Conservation (phyloP, 192 early-diverging fungal species). For the Mortierella hygrophila region DNA sequence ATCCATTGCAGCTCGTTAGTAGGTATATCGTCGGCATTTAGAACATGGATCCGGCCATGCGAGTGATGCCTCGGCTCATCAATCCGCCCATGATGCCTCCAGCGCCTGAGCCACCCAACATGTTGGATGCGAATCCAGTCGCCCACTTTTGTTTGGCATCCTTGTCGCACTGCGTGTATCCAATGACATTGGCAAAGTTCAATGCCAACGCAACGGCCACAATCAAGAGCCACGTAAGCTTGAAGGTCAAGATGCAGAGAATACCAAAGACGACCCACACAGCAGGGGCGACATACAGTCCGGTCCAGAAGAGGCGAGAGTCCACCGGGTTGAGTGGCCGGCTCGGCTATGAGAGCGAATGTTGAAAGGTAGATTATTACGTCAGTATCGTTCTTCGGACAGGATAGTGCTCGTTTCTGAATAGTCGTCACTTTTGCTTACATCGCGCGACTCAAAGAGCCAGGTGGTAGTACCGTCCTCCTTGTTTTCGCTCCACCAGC, state of each 20-base stretch:
- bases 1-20: not conserved
- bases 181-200: slow-evolving; percentile 93
- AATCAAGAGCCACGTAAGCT: slow-evolving; percentile 88
- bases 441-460: slow-evolving; percentile 95
- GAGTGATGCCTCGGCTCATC: slow-evolving; percentile 52
- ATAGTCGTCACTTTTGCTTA: slow-evolving; percentile 41
- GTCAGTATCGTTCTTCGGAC: not conserved
- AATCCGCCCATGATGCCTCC: slow-evolving; percentile 54
- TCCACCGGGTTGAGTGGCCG: slow-evolving; percentile 85
- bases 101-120: slow-evolving; percentile 61
- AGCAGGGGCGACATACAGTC: slow-evolving; percentile 87
- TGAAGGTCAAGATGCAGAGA: slow-evolving; percentile 77
- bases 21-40: slow-evolving; percentile 1
- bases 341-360: slow-evolving; percentile 61
- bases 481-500: slow-evolving; percentile 99
- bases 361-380: not conserved
- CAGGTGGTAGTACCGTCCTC: slow-evolving; percentile 96
- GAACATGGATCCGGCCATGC: slow-evolving; percentile 56
- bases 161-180: slow-evolving; percentile 96
- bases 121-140: slow-evolving; percentile 70
- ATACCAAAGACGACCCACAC: slow-evolving; percentile 89
- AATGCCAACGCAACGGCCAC: slow-evolving; percentile 87
- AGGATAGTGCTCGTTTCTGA: not conserved
- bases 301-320: slow-evolving; percentile 93
- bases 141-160: slow-evolving; percentile 86